Evolutionary conservation across 257 asterid species (phyloP), one percentile per base, ranked within the genome.

Genomic region (Osmanthus fragrans): DNA sequence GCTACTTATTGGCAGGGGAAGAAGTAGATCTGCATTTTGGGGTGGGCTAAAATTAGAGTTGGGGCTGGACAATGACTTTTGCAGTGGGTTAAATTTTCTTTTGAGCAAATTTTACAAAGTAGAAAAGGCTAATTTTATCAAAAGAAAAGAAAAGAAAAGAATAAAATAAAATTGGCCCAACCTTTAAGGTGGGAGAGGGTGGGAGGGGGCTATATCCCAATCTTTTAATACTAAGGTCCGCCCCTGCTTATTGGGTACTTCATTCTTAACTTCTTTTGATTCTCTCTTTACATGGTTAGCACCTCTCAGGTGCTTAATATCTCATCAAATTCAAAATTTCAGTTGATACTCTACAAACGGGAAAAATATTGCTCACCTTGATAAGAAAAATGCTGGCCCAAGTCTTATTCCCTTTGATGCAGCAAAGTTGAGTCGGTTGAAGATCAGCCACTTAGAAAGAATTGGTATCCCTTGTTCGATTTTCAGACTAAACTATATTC

Each of bases 381-480:
- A 79, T 85, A 90, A 80, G 67, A 95, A 80, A 88, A 95, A 95
- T 81, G 97, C 97, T 5, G 92, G 97, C 23, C 99, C 99, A 73
- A 95, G 86, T 82, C 80, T 87, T 72, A 89, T 77, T 83, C 99
- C 99, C 86, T 88, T 93, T 6, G 98, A 88, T 73, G 97, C 97
- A 71, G 68, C 87, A 87, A 95, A 93, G 82, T 95, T 95, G 93
- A 91, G 92, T 72, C 97, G 88, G 75, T 93, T 95, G 88, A 95
- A 95, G 87, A 92, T 92, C 76, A 90, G 84, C 99, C 98, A 93
- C 86, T 90, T 90, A 25, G 97, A 90, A 77, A 90, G 90, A 87
- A 95, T 89, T 72, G 99, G 98, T 80, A 95, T 84, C 77, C 99
- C 99, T 88, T 95, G 99, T 77, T 95, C 99, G 78, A 95, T 91